Conservation (phyloP, 257 asterid genomes). For the Gynochthodes officinalis region DNA sequence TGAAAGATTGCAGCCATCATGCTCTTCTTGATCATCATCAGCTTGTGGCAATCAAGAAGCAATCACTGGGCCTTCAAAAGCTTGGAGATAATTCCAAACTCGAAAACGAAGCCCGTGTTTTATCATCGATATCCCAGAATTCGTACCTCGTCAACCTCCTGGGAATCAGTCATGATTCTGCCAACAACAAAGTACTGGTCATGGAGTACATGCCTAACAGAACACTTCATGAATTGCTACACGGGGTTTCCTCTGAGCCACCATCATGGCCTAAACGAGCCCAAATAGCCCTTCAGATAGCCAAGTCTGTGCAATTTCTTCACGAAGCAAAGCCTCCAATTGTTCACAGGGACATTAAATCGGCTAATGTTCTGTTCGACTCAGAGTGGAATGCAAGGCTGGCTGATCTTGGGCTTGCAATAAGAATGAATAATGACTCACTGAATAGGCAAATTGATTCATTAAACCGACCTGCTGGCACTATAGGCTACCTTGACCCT, state of each 20-base stretch:
- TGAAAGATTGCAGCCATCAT: slow-evolving; percentile 28
- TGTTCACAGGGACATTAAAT: slow-evolving; percentile 68
- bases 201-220: slow-evolving; percentile 65
- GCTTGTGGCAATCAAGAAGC: slow-evolving; percentile 61
- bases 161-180: slow-evolving; percentile 38
- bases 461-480: slow-evolving; percentile 57
- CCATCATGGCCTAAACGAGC: slow-evolving; percentile 52
- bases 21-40: not conserved
- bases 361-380: slow-evolving; percentile 58
- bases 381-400: slow-evolving; percentile 41
- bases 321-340: slow-evolving; percentile 45
- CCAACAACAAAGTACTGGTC: slow-evolving; percentile 34
- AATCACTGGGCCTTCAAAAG: slow-evolving; percentile 53
- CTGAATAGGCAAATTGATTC: slow-evolving; percentile 5
- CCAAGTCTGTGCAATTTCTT: slow-evolving; percentile 39
- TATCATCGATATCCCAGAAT: slow-evolving; percentile 37
- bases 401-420: slow-evolving; percentile 71
- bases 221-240: slow-evolving; percentile 58
- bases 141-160: slow-evolving; percentile 37
- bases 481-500: slow-evolving; percentile 75
- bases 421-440: slow-evolving; percentile 12
- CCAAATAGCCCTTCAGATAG: slow-evolving; percentile 44
- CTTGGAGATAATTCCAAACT: slow-evolving; percentile 52
- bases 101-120: slow-evolving; percentile 47
- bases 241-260: slow-evolving; percentile 16